Conservation (phyloP, 345 rosid species). For the Aquilaria yunnanensis region DNA sequence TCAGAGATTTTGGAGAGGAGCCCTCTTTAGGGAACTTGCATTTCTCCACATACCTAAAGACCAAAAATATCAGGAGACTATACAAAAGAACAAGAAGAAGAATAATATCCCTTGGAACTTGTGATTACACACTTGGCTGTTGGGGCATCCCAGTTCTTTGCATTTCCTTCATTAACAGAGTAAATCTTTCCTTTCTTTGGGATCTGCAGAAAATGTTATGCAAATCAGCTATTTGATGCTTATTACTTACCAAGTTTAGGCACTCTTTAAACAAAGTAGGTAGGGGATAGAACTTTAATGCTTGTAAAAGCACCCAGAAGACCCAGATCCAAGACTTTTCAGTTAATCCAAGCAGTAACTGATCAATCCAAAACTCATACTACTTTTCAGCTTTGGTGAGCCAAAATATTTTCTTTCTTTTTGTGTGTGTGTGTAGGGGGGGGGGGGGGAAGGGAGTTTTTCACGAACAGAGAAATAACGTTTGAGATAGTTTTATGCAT, state of each 20-base stretch:
- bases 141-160: conserved; percentile 93
- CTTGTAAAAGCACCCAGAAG: too few relatives aligned
- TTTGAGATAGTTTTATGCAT: too few relatives aligned
- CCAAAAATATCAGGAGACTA: conserved; percentile 3
- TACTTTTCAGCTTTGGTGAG: too few relatives aligned
- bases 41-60: conserved; percentile 71
- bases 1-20: conserved; percentile 73
- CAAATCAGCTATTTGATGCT: not conserved
- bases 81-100: conserved; percentile 7
- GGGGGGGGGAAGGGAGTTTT: too few relatives aligned
- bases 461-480: too few relatives aligned
- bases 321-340: too few relatives aligned
- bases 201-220: conserved; percentile 42
- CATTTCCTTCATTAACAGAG: conserved; percentile 98
- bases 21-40: conserved; percentile 97
- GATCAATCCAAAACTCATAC: too few relatives aligned
- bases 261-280: not conserved
- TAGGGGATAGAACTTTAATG: too few relatives aligned
- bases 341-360: too few relatives aligned
- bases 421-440: too few relatives aligned
- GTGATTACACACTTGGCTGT: conserved; percentile 60
- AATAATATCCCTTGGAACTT: not conserved
- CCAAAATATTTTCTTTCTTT: too few relatives aligned
- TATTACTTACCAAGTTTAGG: conserved; percentile 2
- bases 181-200: conserved; percentile 92